Evolutionary conservation across 73 alveolate species (phyloP), one percentile per base, ranked within the genome.

Genomic region (Breviolum minutum): DNA sequence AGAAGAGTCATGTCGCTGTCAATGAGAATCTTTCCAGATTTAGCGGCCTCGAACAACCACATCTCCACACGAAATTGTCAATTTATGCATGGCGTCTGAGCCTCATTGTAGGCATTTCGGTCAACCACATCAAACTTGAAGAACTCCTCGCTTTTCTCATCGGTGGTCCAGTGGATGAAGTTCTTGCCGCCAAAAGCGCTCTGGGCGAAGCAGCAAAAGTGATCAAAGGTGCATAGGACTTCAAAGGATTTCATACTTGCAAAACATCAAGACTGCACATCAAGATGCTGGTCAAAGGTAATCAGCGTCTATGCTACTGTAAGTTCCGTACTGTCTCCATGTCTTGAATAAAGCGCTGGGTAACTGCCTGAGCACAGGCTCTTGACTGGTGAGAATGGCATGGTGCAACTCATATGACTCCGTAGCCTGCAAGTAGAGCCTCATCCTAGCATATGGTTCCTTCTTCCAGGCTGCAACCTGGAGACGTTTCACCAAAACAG

Each of bases 101-200:
- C 98, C 98, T 92, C 98, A 26, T 92, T 92, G 90, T 92, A 92
- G 91, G 54, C 66, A 64, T n/a, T 30, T 62, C 98, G 63, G 81
- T 92, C 98, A 27, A 92, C 98, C 60, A 92, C 98, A 61, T 92
- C 98, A 69, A 92, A 92, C 90, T 92, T 92, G 98, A 92, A 92
- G 98, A 92, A 92, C n/a, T 76, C 98, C 26, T 92, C 98, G 29
- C 90, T 20, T 22, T 92, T 30, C 87, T 84, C 90, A 20, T 92
- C 98, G 54, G 98, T 63, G 60, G 98, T 74, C 98, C 98, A 92
- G 91, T 92, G 98, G 90, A 92, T 73, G 98, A 92, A 92, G 98
- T n/a, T 13, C 98, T 92, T 92, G 89, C 98, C 98, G 66, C 98
- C 98, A 80, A 92, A 92, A 69, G 90, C 91, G 98, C 90, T 92